Evolutionary conservation across 2,329 filamentous ascomycete species (phyloP), one percentile per base, ranked within the genome.

Genomic region (Fusarium haematococcum): DNA sequence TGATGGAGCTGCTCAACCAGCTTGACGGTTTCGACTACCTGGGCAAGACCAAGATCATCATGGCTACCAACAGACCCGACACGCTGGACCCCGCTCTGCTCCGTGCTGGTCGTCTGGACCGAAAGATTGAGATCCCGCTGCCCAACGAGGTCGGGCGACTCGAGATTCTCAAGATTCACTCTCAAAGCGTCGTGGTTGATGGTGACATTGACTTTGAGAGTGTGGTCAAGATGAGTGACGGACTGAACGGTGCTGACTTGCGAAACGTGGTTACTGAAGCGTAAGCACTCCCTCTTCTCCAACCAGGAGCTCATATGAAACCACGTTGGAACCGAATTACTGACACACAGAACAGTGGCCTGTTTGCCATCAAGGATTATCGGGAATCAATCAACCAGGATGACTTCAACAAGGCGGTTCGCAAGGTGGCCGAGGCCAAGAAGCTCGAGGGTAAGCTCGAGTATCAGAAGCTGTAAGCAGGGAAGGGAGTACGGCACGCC

Each of bases 41-140:
- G 41, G 97, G 97, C 78, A 98, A 99, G 89, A 99, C 97, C 65
- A 99, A 99, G 88, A 99, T 99, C 83, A 99, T 99, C 87, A 99
- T 99, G 97, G 97, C 95, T 41, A 98, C 97, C 69, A 99, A 99
- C 88, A 90, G 97, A 85, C 97, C 96, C 16, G 96, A 98, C 83
- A 98, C 96, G 1, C 91, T 99, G 58, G 96, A 99, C 81, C 96
- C 96, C 37, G 96, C 96, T 2, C 88, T 99, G 79, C 89, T 99
- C 65, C 92, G 96, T 86, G 96, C 96, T 50, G 96, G 96, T 79
- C 93, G 97, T 83, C 88, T 99, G 78, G 97, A 99, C 84, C 91
- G 97, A 77, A 99, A 99, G 90, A 97, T 99, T 79, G 97, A 99
- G 85, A 98, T 99, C 79, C 94, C 96, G 13, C 88, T 99, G 67